Evolutionary conservation across 345 rosid species (phyloP).

Genomic region (Eucalyptus guilfoylei): DNA sequence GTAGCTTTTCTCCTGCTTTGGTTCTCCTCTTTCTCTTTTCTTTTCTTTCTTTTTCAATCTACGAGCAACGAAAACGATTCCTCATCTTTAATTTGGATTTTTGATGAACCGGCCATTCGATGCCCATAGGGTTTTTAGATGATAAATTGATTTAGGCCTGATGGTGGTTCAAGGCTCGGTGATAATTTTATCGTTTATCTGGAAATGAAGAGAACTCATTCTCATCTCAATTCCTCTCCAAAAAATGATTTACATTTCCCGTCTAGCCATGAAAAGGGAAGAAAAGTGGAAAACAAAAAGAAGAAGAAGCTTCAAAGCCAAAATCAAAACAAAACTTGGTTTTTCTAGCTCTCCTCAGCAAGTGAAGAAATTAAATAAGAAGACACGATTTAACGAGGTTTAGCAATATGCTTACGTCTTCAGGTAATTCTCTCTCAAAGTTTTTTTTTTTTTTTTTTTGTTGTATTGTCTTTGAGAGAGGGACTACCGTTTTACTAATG

Average conservation of each 20-base stretch:
- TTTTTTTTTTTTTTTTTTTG: background rate
- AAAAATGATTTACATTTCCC: background rate
- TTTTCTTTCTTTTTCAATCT: background rate
- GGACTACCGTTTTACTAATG: background rate
- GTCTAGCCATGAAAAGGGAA: background rate
- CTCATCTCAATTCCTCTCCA: background rate
- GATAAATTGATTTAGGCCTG: background rate
- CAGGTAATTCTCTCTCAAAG: fast-evolving
- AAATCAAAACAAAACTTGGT: background rate
- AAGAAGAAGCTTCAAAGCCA: background rate
- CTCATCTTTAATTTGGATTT: background rate
- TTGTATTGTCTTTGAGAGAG: background rate
- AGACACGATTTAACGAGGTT: too few species aligned
- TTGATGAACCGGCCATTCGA: background rate
- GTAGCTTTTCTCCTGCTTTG: background rate
- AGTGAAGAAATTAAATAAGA: too few species aligned
- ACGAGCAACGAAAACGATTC: background rate
- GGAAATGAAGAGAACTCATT: background rate
- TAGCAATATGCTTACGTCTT: too few species aligned
- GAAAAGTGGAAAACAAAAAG: too few species aligned
- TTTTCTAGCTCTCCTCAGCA: background rate
- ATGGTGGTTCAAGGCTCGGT: background rate
- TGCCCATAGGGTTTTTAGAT: background rate
- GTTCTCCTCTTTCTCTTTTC: background rate
- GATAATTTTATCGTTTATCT: background rate